Evolutionary conservation across 1,139 yeast species (phyloP), one percentile per base, ranked within the genome.

Genomic region (Lodderomyces elongisporus): DNA sequence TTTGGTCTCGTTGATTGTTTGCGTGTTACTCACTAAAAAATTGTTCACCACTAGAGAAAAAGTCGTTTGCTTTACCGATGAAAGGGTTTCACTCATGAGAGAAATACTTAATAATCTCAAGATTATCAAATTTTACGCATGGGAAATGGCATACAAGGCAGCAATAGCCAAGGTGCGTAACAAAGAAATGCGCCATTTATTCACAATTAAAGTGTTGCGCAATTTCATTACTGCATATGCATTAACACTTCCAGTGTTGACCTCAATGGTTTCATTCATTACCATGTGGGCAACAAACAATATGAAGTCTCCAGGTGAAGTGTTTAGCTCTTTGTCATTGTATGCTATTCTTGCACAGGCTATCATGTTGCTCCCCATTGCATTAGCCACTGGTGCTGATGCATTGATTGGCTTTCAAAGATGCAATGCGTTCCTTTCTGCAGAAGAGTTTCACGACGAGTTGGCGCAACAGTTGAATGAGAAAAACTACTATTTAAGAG

Each of bases 361-460:
- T 22, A 65, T 74, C 37, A 62, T 73, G 62, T 56, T 74, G 43
- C 58, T 74, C 38, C 79, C 80, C 10, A 56, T 71, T 36, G 74
- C 87, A 13, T 60, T 74, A 36, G 68, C 75, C 9, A 61, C 76
- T 21, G 71, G 71, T 20, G 70, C 77, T 17, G 80, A 74, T 53
- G 79, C 78, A 1, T 56, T 60, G 41, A 63, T 73, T 46, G 79
- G 78, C 0, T 67, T 71, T 43, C 55, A 53, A 26, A 58, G 79
- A 47, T 68, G 73, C 34, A 62, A 58, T 35, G 69, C 59, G 20
- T 72, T 55, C 40, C 52, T 74, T 37, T 49, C 64, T 28, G 58
- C 73, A 7, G 56, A 50, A 6, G 77, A 73, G 44, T 54, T 49
- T 36, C 42, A 46, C 26, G 51, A 47, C n/a, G 54, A 51, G 16